phyloP scores from a whole-genome alignment of 2,329 filamentous ascomycete genomes.

The Clarireedia monteithiana region DNA sequence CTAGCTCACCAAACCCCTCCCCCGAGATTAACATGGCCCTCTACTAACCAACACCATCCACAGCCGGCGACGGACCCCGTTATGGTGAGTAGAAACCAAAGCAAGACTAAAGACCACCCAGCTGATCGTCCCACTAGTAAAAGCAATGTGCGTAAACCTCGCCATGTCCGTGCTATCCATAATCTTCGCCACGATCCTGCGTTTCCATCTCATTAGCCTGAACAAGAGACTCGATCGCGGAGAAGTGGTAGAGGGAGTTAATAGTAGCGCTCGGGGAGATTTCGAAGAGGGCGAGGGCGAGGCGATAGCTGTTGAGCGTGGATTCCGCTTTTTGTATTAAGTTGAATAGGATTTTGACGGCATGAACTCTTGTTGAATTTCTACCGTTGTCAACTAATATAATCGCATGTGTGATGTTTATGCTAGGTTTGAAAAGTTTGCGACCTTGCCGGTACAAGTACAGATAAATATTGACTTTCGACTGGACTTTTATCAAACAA shows the following conservation, averaged over 20 bases:
- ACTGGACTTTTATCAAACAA: not conserved
- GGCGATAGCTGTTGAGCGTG: slow-evolving; percentile 4
- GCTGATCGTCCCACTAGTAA: not conserved
- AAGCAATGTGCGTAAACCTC: slow-evolving; percentile 61
- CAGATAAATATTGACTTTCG: too few relatives aligned
- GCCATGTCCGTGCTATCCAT: slow-evolving; percentile 57
- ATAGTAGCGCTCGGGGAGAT: not conserved
- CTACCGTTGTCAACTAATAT: not conserved
- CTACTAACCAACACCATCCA: not conserved
- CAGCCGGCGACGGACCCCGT: not conserved
- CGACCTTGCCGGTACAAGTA: too few relatives aligned
- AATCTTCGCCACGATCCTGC: slow-evolving; percentile 51
- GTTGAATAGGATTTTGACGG: too few relatives aligned
- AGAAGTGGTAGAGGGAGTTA: slow-evolving; percentile 37
- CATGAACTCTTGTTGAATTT: not conserved
- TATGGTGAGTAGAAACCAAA: not conserved
- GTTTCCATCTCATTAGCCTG: slow-evolving; percentile 54
- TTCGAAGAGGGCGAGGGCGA: slow-evolving; percentile 1
- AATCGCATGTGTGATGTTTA: too few relatives aligned
- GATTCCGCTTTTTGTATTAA: not conserved
- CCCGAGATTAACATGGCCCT: not conserved
- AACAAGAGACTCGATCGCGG: slow-evolving; percentile 65
- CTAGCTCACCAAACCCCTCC: not conserved
- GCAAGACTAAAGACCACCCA: not conserved
- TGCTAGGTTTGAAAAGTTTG: too few relatives aligned